These are phyloP conservation scores for Didymella pomorum DNA, from an alignment of 2,329 filamentous ascomycete species.

Conservation along the genomic window DNA sequence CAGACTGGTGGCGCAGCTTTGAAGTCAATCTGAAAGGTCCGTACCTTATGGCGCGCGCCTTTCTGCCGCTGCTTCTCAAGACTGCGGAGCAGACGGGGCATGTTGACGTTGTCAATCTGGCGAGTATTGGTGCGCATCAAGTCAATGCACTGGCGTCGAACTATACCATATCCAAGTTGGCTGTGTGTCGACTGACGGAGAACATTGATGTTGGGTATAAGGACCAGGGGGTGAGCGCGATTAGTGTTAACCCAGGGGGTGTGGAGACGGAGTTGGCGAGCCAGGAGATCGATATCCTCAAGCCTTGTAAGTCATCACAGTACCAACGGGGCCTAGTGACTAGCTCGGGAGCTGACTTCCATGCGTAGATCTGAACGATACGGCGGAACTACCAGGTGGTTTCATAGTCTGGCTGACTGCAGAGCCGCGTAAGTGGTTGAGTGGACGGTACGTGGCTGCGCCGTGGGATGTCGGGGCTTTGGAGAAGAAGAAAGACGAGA, in stretches of 20 bases:
- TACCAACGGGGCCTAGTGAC: too few relatives aligned
- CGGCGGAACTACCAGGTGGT: conserved; percentile 21
- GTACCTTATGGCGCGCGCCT: conserved; percentile 56
- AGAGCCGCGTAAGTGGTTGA: conserved; percentile 31
- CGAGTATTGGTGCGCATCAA: conserved; percentile 54
- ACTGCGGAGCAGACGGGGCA: conserved; percentile 25
- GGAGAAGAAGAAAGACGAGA: conserved; percentile 30
- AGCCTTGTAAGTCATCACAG: neutral
- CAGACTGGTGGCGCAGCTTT: conserved; percentile 54
- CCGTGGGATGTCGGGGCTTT: conserved; percentile 39
- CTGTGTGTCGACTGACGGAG: conserved; percentile 60
- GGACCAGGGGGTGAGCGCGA: conserved; percentile 29
- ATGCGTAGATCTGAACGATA: conserved; percentile 13
- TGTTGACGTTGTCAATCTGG: conserved; percentile 56
- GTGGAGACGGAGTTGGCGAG: conserved; percentile 32
- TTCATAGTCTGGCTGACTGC: conserved; percentile 34
- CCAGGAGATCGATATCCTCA: conserved; percentile 7
- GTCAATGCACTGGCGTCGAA: conserved; percentile 24
- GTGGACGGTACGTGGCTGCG: conserved; percentile 24
- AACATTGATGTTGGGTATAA: conserved; percentile 55
- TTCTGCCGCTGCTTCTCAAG: conserved; percentile 54
- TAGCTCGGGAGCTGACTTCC: neutral
- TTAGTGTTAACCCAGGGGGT: conserved; percentile 40
- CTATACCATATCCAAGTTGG: conserved; percentile 61
- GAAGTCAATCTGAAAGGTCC: conserved; percentile 61